Percentiles rank a stretch among this genome's conserved stretches.
These are phyloP conservation scores for Stellera chamaejasme DNA, from an alignment of 345 rosid species.

Conservation along the genomic window DNA sequence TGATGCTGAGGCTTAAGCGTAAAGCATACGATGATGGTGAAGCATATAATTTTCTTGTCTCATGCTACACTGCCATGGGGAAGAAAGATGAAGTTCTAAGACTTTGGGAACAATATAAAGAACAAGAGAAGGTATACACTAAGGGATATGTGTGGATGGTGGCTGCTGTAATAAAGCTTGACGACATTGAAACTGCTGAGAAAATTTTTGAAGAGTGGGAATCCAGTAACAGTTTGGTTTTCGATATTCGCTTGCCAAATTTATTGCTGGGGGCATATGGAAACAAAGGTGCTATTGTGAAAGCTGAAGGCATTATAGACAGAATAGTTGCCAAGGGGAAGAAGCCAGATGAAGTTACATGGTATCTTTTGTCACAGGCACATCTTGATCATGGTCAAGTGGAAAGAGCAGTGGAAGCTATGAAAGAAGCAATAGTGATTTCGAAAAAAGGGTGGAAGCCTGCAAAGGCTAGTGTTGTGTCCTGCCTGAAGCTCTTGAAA, in stretches of 20 bases:
- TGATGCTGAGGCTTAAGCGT: slow-evolving; percentile 2
- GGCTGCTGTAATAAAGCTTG: slow-evolving; percentile 23
- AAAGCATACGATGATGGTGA: background rate
- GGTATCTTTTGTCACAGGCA: slow-evolving; percentile 9
- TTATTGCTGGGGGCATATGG: slow-evolving; percentile 21
- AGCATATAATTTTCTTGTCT: slow-evolving; percentile 19
- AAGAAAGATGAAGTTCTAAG: slow-evolving; percentile 34
- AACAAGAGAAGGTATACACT: slow-evolving; percentile 9
- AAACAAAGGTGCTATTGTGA: slow-evolving; percentile 23
- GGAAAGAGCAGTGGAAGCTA: slow-evolving; percentile 18
- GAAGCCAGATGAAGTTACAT: slow-evolving; percentile 15
- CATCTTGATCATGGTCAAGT: slow-evolving; percentile 12
- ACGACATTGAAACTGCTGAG: slow-evolving; percentile 36
- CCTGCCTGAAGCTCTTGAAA: slow-evolving; percentile 21
- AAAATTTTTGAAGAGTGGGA: slow-evolving; percentile 34
- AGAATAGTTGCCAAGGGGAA: slow-evolving; percentile 15
- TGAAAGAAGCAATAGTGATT: slow-evolving; percentile 23
- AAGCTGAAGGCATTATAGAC: slow-evolving; percentile 20
- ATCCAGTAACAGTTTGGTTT: background rate
- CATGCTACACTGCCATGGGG: slow-evolving; percentile 24
- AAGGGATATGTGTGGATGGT: slow-evolving; percentile 17
- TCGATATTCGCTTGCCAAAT: slow-evolving; percentile 23
- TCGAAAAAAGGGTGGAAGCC: slow-evolving; percentile 15
- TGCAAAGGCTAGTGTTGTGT: slow-evolving; percentile 9
- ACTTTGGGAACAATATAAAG: slow-evolving; percentile 31